phyloP scores from a whole-genome alignment of 306 rosid genomes.

The Prunus mira region DNA sequence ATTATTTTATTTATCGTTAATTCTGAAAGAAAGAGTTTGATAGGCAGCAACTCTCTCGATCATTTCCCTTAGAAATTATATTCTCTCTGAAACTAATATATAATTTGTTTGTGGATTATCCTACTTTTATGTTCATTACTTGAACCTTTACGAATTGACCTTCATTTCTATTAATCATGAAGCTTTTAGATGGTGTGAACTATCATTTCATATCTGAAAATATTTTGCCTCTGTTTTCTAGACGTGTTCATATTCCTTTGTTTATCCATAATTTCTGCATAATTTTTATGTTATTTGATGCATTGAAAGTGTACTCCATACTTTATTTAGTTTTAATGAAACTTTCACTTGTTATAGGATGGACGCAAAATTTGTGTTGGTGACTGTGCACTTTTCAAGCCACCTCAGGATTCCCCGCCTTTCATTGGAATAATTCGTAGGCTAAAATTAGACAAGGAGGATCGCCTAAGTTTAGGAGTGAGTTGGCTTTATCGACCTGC shows the following conservation, averaged over 20 bases:
- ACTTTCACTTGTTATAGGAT: constrained; percentile 38
- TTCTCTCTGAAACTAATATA: neutral
- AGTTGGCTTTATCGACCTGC: constrained; percentile 82
- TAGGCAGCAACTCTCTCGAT: neutral
- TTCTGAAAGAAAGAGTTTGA: neutral
- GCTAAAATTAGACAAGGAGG: constrained; percentile 46
- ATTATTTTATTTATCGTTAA: neutral
- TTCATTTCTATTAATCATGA: neutral
- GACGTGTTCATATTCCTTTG: too few species aligned
- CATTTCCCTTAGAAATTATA: neutral
- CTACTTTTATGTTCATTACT: neutral
- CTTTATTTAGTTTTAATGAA: neutral
- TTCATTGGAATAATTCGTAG: constrained; percentile 70
- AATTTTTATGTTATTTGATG: neutral
- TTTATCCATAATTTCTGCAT: neutral
- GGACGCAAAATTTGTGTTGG: constrained; percentile 72
- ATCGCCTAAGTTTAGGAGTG: constrained; percentile 52
- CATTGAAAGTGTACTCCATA: neutral
- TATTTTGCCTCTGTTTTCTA: neutral
- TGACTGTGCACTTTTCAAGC: constrained; percentile 85
- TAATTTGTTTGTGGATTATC: neutral
- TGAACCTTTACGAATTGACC: neutral
- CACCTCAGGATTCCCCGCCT: constrained; percentile 61
- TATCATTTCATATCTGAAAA: neutral
- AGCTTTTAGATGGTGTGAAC: neutral